Percentiles rank a stretch among this genome's conserved stretches.
These are phyloP conservation scores for Neonectria faginata DNA, from an alignment of 2,329 filamentous ascomycete genomes.

Conservation along the genomic window DNA sequence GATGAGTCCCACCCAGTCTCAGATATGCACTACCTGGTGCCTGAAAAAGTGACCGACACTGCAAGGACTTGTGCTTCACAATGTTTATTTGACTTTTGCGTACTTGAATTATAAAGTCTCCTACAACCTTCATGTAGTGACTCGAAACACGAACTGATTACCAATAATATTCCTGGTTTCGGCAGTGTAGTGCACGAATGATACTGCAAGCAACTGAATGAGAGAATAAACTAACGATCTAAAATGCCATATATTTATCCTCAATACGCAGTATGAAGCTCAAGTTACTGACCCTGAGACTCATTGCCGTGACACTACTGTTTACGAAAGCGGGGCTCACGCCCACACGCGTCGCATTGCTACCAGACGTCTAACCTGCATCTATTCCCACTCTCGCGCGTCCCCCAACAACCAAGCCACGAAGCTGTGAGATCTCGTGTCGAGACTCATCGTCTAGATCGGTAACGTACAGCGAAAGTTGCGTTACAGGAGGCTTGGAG, in stretches of 20 bases:
- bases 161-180: too few species aligned
- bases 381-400: not conserved
- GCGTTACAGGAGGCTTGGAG: not conserved
- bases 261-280: not conserved
- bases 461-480: not conserved
- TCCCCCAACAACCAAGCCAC: not conserved
- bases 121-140: not conserved
- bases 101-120: too few species aligned
- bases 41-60: too few species aligned
- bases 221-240: not conserved
- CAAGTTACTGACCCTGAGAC: not conserved
- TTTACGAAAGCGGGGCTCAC: not conserved
- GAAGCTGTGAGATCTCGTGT: not conserved
- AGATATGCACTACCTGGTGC: too few species aligned
- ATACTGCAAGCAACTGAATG: too few species aligned
- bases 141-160: too few species aligned
- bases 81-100: too few species aligned
- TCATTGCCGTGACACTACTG: not conserved
- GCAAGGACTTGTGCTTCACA: too few species aligned
- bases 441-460: not conserved
- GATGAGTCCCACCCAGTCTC: too few species aligned
- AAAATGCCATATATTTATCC: not conserved
- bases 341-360: not conserved
- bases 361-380: not conserved
- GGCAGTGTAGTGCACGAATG: not conserved